Base-by-base conservation (phyloP, 257 asterid species). In the Sherardia arvensis region DNA sequence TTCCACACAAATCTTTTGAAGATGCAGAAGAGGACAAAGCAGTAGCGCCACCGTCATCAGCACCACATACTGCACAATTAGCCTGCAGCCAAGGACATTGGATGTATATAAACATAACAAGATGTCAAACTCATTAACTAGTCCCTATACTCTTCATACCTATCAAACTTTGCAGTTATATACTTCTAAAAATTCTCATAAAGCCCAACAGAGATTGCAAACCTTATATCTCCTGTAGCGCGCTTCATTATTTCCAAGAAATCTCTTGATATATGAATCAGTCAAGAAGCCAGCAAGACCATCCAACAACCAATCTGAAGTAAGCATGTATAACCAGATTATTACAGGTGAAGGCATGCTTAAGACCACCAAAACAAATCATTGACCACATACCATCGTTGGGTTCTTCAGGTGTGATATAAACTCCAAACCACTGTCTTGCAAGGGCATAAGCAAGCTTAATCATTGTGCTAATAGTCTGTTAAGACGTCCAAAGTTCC, bases 191-290 rank as follows among this genome's bases (percentile, higher is more conserved):
- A 36, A 7, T 38, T 33, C 29, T 22, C 66, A 11, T 27, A n/a
- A 20, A 11, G 49, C 23, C 64, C 17, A 54, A 36, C 7, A 49
- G 53, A 36, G 48, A 48, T 36, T 69, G 10, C 73, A 69, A 61
- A 93, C 99, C 99, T 93, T 93, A 84, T 85, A 93, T 72, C 99
- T 83, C 71, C 97, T 84, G 73, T 82, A 89, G 55, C 95, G 95
- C 55, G 97, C 99, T 85, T 93, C 99, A 76, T 93, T 93, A 73
- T 90, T 87, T 76, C 99, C 99, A 63, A 93, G 86, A 71, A 77
- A 87, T 71, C 84, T 79, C 83, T 90, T 90, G 61, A 93, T 79
- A 71, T 81, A 90, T 43, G 85, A 78, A 79, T 93, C 99, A 23
- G 99, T 80, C 73, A 93, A 82, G 73, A 90, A 93, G 73, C 94